A percentile compares a stretch with the other conserved stretches of the same genome.
Conservation (phyloP, 2,329 filamentous ascomycete genomes). For the Peltaster fructicola region DNA sequence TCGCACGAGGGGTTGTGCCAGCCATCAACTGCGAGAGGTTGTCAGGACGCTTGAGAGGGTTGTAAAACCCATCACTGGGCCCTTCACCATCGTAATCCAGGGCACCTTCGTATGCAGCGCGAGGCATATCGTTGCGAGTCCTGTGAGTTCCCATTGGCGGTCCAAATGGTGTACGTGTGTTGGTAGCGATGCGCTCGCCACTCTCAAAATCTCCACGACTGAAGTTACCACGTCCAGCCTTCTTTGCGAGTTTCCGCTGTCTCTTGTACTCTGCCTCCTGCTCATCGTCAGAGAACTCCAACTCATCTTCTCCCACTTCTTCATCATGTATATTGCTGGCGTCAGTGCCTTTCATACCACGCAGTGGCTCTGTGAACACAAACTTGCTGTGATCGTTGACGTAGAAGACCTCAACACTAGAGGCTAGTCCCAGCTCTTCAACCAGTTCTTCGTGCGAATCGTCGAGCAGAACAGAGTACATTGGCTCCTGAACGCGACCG, state of each 20-base stretch:
- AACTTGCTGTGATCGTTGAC: slow-evolving; percentile 56
- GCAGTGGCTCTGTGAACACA: slow-evolving; percentile 72
- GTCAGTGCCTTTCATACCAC: slow-evolving; percentile 70
- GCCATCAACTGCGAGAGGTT: slow-evolving; percentile 28
- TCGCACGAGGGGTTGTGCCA: slow-evolving; percentile 15
- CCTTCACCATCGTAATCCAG: slow-evolving; percentile 3
- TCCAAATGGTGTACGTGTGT: slow-evolving; percentile 1
- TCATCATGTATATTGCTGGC: slow-evolving; percentile 92
- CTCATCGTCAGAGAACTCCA: slow-evolving; percentile 95
- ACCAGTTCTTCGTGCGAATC: slow-evolving; percentile 51
- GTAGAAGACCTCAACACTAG: slow-evolving; percentile 61
- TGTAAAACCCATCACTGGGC: slow-evolving; percentile 21
- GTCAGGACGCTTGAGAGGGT: slow-evolving; percentile 28
- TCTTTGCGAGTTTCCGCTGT: slow-evolving; percentile 18
- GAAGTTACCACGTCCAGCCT: slow-evolving; percentile 10
- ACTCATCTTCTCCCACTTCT: slow-evolving; percentile 67
- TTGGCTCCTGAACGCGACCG: slow-evolving; percentile 67
- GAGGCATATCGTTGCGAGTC: slow-evolving; percentile 4
- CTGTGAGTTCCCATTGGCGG: slow-evolving; percentile 1
- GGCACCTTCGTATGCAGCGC: slow-evolving; percentile 3
- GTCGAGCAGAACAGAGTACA: slow-evolving; percentile 70
- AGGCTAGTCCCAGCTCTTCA: slow-evolving; percentile 44
- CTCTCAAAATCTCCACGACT: slow-evolving; percentile 9
- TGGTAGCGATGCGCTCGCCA: slow-evolving; percentile 1
- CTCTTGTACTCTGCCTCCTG: slow-evolving; percentile 46